These are phyloP conservation scores for Trichosporon sp. DNA, from an alignment of 1,284 basidiomycete genomes.

Conservation along the genomic window DNA sequence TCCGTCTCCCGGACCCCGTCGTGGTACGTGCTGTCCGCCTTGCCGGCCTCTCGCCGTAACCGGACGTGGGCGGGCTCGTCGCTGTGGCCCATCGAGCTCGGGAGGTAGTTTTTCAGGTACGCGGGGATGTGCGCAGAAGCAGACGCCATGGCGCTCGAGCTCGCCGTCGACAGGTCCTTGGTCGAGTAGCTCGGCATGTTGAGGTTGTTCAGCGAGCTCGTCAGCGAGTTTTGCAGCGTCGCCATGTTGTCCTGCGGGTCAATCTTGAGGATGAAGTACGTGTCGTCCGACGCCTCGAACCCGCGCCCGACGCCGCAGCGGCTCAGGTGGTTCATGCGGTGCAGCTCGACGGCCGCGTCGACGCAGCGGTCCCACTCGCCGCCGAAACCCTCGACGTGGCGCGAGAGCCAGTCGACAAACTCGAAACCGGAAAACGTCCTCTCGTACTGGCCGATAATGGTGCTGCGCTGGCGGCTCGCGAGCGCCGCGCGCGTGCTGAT, in stretches of 20 bases:
- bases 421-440: conserved; percentile 82
- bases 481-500: conserved; percentile 61
- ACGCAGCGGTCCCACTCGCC: conserved; percentile 75
- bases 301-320: conserved; percentile 65
- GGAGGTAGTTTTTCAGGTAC: conserved; percentile 47
- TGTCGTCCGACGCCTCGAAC: conserved; percentile 52
- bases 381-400: conserved; percentile 69
- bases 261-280: conserved; percentile 49
- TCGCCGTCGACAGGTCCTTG: conserved; percentile 8
- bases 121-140: conserved; percentile 26
- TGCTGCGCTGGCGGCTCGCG: conserved; percentile 69
- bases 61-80: conserved; percentile 68
- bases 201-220: conserved; percentile 23
- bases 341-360: conserved; percentile 74
- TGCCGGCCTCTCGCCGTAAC: conserved; percentile 72
- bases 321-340: conserved; percentile 71
- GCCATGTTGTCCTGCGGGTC: conserved; percentile 38
- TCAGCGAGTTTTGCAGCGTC: conserved; percentile 25
- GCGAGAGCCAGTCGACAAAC: conserved; percentile 72
- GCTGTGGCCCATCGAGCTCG: conserved; percentile 44
- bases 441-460: conserved; percentile 82
- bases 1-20: conserved; percentile 68
- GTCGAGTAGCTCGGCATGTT: conserved; percentile 21
- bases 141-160: conserved; percentile 14
- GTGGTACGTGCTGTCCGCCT: conserved; percentile 74